Evolutionary conservation across 345 rosid genomes (phyloP), one percentile per base, ranked within the genome.

Genomic region (Raphanus sativus): DNA sequence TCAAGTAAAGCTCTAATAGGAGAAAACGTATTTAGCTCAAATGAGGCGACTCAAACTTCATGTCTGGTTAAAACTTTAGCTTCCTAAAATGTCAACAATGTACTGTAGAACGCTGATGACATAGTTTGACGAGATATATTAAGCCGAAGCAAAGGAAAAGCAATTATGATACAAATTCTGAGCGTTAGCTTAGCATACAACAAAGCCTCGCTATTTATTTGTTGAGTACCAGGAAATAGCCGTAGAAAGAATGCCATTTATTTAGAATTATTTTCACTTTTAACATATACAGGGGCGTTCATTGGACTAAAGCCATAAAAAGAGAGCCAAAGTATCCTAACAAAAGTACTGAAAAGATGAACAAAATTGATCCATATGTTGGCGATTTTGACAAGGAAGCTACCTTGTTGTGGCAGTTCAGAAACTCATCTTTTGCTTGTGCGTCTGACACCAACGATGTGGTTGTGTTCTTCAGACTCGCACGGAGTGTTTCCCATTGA

Each of bases 361-460:
- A 26, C 62, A 91, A 58, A 36, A 89, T 21, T 42, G 81, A 84
- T 67, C 80, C 69, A 78, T 81, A 87, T 84, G 86, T 81, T 71
- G 87, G 82, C 36, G 79, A 76, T 79, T 30, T 84, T 87, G 89
- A 69, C 87, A 81, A 85, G 83, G 85, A 84, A 82, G 87, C 94
- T 92, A 95, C 99, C 99, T 92, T 81, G 81, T 75, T 55, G 34
- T 83, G 55, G 85, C 84, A 78, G 73, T 82, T 75, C 50, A 80
- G 75, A 58, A 26, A 34, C 9, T 70, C 77, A 67, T 77, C 73
- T 76, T 73, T 75, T 42, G 30, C 84, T 73, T 83, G 84, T 62
- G 84, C 77, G 65, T 88, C 86, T 60, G 86, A 78, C 54, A 78
- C 65, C 75, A 89, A 38, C 10, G 81, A 81, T 63, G 82, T 58